Base-by-base conservation (phyloP, 2,329 filamentous ascomycete species). In the Paecilomyces dactylethromorphus region DNA sequence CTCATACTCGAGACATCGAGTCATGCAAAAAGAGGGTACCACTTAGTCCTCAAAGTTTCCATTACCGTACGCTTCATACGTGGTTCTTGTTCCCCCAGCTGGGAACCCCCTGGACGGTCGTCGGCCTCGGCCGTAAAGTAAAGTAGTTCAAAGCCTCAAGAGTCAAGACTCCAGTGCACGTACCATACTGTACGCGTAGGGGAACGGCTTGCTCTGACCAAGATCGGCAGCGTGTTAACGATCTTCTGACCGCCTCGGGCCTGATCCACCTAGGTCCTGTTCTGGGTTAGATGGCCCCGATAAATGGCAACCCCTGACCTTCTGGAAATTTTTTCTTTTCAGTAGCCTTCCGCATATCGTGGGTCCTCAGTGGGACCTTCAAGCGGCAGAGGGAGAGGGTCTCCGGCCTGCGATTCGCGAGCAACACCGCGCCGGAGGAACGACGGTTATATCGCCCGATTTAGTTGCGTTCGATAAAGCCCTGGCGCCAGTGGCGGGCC, bases 221-320 rank as follows among this genome's bases (percentile, higher is more conserved):
- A 29, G 50, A 52, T 52, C 50, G 26, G 50, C 50, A 52, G 50
- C 50, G 22, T 52, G 12, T 52, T 21, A 52, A 45, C 39, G 39
- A 45, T 45, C 50, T 29, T 52, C 22, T 52, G 50, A 52, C 50
- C 50, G 49, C 56, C 57, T 60, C 53, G 18, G 22, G 22, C 13
- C 31, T 51, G 57, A 55, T 31, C 24, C 51, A 50, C 53, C 53
- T 54, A 45, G 52, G 32, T 61, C 26, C 53, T 56, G 45, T 56
- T 59, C 53, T 56, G 52, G 31, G 39, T 54, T 29, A 55, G 32
- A 31, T n/a, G 31, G 32, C 5, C 8, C 55, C 52, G 39, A 45
- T 54, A 39, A 61, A 57, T 54, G 55, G 52, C 22, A 57, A 60
- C 64, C 63, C 64, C 64, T 64, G 63, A 62, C 62, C 60, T 65